Evolutionary conservation across 2,329 filamentous ascomycete species (phyloP).

Genomic region (Parastagonospora avenae): DNA sequence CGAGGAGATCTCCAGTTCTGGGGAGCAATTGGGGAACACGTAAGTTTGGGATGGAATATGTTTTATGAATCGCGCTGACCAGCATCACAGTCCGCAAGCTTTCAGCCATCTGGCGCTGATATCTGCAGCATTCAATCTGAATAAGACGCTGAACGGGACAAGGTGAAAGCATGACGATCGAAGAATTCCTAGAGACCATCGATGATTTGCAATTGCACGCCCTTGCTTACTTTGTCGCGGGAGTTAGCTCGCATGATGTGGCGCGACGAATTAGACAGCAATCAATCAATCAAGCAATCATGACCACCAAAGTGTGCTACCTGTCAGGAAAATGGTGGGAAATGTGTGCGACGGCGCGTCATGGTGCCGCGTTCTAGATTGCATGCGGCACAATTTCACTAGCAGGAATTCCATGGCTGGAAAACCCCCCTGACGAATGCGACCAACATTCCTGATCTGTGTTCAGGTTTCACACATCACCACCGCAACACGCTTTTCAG

Average conservation of each 20-base stretch:
- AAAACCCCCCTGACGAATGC: conserved; percentile 18
- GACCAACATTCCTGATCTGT: conserved; percentile 13
- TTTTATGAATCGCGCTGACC: too few relatives aligned
- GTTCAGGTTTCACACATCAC: not conserved
- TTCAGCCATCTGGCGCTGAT: conserved; percentile 78
- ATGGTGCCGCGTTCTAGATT: conserved; percentile 11
- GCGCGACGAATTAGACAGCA: too few relatives aligned
- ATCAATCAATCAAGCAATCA: too few relatives aligned
- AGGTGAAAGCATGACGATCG: not conserved
- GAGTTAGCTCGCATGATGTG: too few relatives aligned
- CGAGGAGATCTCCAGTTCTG: conserved; percentile 75
- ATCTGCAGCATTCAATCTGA: conserved; percentile 77
- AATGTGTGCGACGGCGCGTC: conserved; percentile 6
- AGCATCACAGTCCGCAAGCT: conserved; percentile 62
- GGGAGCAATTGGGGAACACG: conserved; percentile 79
- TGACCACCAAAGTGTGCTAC: too few relatives aligned
- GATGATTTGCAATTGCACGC: too few relatives aligned
- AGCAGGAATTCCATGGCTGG: conserved; percentile 14
- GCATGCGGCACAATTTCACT: conserved; percentile 7
- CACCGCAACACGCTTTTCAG: conserved; percentile 1
- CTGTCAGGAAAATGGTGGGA: too few relatives aligned
- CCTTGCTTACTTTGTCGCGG: too few relatives aligned
- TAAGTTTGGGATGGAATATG: too few relatives aligned
- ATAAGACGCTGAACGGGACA: conserved; percentile 50
- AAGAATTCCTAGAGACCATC: not conserved